Evolutionary conservation across 768 basidiomycete species (phyloP), one percentile per base, ranked within the genome.

Genomic region (Phanerodontia chrysosporium): DNA sequence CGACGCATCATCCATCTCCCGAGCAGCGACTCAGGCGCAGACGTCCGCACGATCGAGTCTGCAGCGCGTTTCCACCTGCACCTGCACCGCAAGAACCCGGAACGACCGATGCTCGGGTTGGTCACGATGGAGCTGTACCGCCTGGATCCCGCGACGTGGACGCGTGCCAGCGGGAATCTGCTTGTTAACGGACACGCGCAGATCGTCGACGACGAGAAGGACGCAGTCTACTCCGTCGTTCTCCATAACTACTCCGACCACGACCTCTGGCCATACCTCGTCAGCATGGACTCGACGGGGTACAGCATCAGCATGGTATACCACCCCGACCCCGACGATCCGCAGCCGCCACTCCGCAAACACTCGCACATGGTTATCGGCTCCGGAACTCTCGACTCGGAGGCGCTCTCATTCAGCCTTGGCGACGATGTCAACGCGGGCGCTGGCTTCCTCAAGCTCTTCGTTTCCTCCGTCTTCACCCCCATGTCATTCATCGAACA

Each of bases 211-310:
- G 65, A 77, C 63, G 71, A 78, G 52, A 68, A 71, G 60, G 71
- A 71, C 29, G 68, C 77, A 46, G 73, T 81, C 21, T 85, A 83
- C 60, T 70, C 74, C 36, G 70, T 85, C 49, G 71, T 78, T 35
- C 67, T 86, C 24, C 77, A 73, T 59, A 85, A 86, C 62, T 67
- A 72, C 36, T 77, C 84, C 1, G 75, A 78, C 62, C 62, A 69
- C 57, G 79, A 83, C 66, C 76, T 86, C 28, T 86, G 84, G 84
- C 83, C 85, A 30, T 84, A 83, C 66, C 74, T 86, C 32, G 77
- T 78, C 1, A 84, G 81, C 66, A 81, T 86, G 81, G 83, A 86
- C 64, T 78, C 82, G 2, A 78, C 75, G 55, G 79, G 75, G 42
- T 80, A 84, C 59, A 76, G 74, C 52, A 82, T 83, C 60, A 79